Percentiles rank a stretch among this genome's conserved stretches.
These are phyloP conservation scores for Solanum lignicaule DNA, from an alignment of 257 asterid species.

Conservation along the genomic window DNA sequence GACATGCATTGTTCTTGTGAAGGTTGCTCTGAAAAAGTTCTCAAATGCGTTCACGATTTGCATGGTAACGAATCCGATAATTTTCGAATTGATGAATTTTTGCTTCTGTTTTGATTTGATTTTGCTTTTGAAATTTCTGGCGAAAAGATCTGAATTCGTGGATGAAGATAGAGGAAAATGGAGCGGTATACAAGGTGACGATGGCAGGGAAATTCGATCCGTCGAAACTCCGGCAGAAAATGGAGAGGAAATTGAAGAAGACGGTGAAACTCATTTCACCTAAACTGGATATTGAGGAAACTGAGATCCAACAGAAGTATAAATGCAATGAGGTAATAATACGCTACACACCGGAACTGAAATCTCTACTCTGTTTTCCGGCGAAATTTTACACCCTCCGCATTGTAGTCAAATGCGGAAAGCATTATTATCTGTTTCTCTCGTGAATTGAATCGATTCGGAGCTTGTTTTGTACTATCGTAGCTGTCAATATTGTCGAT, in stretches of 20 bases:
- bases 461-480: background rate
- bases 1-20: background rate
- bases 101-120: background rate
- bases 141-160: background rate
- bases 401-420: background rate
- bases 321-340: constrained; percentile 25
- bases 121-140: background rate
- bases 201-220: constrained; percentile 58
- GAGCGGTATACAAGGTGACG: constrained; percentile 36
- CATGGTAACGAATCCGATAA: background rate
- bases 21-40: background rate
- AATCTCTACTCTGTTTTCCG: background rate
- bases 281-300: constrained; percentile 14
- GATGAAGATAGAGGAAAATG: background rate
- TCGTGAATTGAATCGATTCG: background rate
- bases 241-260: constrained; percentile 47
- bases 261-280: constrained; percentile 52
- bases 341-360: background rate
- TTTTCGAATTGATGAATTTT: background rate
- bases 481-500: background rate
- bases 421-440: background rate
- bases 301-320: constrained; percentile 7
- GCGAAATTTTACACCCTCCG: background rate
- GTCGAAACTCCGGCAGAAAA: constrained; percentile 37
- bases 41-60: background rate